Conservation (phyloP, 2,329 filamentous ascomycete genomes). For the Coniosporium tulheliwenetii region DNA sequence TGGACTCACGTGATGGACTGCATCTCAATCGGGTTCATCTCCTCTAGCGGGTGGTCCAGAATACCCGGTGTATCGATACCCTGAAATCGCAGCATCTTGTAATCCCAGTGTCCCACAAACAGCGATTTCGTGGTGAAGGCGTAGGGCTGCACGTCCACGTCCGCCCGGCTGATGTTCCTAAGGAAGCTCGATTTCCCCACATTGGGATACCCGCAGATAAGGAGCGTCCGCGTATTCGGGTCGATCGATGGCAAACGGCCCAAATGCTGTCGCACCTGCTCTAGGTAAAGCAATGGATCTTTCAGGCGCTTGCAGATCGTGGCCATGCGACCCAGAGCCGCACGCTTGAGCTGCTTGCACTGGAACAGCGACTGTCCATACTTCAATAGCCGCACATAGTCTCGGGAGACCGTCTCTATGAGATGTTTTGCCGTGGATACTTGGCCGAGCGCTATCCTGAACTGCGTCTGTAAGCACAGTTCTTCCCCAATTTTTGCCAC, state of each 20-base stretch:
- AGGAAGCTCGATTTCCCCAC: slow-evolving; percentile 96
- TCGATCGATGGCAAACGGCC: slow-evolving; percentile 97
- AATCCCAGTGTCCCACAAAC: slow-evolving; percentile 96
- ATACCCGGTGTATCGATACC: slow-evolving; percentile 98
- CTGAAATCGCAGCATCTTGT: slow-evolving; percentile 81
- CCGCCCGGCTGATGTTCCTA: slow-evolving; percentile 78
- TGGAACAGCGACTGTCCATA: slow-evolving; percentile 70
- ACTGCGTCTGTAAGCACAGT: slow-evolving; percentile 19
- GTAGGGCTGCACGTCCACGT: slow-evolving; percentile 95
- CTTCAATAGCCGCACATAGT: slow-evolving; percentile 92
- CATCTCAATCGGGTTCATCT: slow-evolving; percentile 61
- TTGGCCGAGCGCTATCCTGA: slow-evolving; percentile 91
- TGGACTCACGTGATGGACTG: neutral
- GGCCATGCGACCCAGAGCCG: slow-evolving; percentile 93
- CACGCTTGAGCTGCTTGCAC: slow-evolving; percentile 96
- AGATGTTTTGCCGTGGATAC: slow-evolving; percentile 90
- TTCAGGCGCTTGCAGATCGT: slow-evolving; percentile 91
- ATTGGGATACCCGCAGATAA: slow-evolving; percentile 96
- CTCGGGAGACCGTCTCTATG: slow-evolving; percentile 88
- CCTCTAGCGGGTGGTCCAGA: slow-evolving; percentile 88
- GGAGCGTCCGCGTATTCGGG: slow-evolving; percentile 85
- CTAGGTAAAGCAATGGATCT: slow-evolving; percentile 86
- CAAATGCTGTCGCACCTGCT: slow-evolving; percentile 92
- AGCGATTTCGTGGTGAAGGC: slow-evolving; percentile 97
- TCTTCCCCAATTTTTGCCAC: too few relatives aligned